These are phyloP conservation scores for Lactarius indigo DNA, from an alignment of 768 basidiomycete genomes.

Conservation along the genomic window DNA sequence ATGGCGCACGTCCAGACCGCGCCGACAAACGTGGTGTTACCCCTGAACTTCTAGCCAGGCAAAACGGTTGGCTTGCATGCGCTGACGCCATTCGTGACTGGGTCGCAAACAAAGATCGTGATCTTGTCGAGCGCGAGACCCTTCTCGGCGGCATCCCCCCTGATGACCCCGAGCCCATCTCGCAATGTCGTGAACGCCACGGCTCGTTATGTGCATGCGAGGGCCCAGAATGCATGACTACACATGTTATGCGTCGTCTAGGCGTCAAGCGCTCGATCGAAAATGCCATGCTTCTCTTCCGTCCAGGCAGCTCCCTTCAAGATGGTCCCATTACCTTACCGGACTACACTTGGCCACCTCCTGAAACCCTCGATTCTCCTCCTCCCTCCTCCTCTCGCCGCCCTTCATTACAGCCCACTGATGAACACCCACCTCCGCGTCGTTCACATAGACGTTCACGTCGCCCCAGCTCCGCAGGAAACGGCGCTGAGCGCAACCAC, in stretches of 20 bases:
- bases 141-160: slow-evolving; percentile 22
- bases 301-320: slow-evolving; percentile 13
- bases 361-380: slow-evolving; percentile 10
- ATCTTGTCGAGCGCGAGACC: slow-evolving; percentile 50
- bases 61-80: slow-evolving; percentile 77
- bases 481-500: slow-evolving; percentile 56
- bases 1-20: slow-evolving; percentile 77
- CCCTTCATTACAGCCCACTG: slow-evolving; percentile 11
- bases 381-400: slow-evolving; percentile 3
- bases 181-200: slow-evolving; percentile 34
- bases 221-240: slow-evolving; percentile 10
- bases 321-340: slow-evolving; percentile 2
- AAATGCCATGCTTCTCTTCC: slow-evolving; percentile 40
- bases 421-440: slow-evolving; percentile 28
- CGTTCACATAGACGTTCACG: slow-evolving; percentile 35
- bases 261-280: slow-evolving; percentile 80
- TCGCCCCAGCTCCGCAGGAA: slow-evolving; percentile 62
- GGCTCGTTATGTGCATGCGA: slow-evolving; percentile 19
- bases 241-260: slow-evolving; percentile 36
- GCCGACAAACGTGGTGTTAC: slow-evolving; percentile 91
- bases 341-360: slow-evolving; percentile 14
- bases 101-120: slow-evolving; percentile 56
- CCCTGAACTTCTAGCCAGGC: slow-evolving; percentile 76
- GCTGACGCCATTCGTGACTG: slow-evolving; percentile 71
- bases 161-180: slow-evolving; percentile 33